Base-by-base conservation (phyloP, 306 rosid species). In the Vigna trinervia region DNA sequence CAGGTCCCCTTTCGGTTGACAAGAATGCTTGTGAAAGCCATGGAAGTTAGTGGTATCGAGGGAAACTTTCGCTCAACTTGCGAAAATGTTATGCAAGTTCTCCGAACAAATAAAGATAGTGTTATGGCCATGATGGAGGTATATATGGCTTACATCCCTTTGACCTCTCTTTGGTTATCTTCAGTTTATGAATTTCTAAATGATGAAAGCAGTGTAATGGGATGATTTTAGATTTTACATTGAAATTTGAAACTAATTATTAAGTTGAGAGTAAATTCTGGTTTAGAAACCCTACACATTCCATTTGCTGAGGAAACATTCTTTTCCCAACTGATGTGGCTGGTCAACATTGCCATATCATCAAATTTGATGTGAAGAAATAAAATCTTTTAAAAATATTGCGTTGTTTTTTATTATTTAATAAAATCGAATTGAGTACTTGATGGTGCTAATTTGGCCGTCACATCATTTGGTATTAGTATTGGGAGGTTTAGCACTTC, bases 111-210 rank as follows among this genome's bases (percentile, higher is more conserved):
- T 86, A 90, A 81, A 78, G 93, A 92, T 62, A 87, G 98, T 69
- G 97, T 95, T 68, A 95, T 95, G 98, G 98, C 98, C 66, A 95
- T 95, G 98, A 95, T 95, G 98, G 98, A 95, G 98, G 98, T 95
- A 90, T 63, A 23, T 12, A 73, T 19, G 60, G 50, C 59, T 73
- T 63, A 9, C 57, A 36, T 51, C 19, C 56, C 58, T 17, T 68
- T 20, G n/a, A 64, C 12, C 39, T 1, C 64, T 1, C 64, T 14
- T 8, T 34, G 15, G 19, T 52, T 63, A 9, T 73, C 23, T 20
- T 23, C 43, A 14, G 4, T 58, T 30, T 71, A 39, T 71, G 32
- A 62, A 82, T 38, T 77, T 54, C 19, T 30, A 54, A 26, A 53
- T 51, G n/a, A 39, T 54, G 46, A 66, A 17, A 54, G 17, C 15